Base-by-base conservation (phyloP, 164 flowering plant species). In the Cinnamomum chago region DNA sequence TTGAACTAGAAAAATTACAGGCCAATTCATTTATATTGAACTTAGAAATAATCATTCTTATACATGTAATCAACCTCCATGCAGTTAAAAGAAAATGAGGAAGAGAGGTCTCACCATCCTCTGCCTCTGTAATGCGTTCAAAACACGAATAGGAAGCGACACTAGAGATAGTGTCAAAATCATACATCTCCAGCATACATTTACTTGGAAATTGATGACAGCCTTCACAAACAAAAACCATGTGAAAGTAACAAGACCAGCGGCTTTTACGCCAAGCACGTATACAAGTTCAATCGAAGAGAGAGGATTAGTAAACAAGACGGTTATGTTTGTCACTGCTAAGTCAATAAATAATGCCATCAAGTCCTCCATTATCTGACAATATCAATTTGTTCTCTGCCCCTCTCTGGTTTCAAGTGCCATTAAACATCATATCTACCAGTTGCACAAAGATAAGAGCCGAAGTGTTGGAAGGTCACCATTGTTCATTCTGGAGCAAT, bases 71-170 rank as follows among this genome's bases (percentile, higher is more conserved):
- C 10, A 40, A 40, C 47, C 47, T 40, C 47, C 47, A 40, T 40
- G 27, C 14, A 64, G 33, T 24, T 64, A 50, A 50, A 72, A 72
- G 40, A 15, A 30, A 50, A 50, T 7, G 30, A 51, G 58, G 50
- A 70, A 70, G 18, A 76, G 64, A 82, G 47, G 47, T 40, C 84
- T 69, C 60, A 90, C 97, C 93, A 78, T 76, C 73, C 78, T 82
- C 77, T 90, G 92, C 79, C 91, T 84, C 35, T 73, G 86, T 50
- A 90, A 35, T 25, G 94, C 90, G 65, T 76, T 85, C 70, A 90
- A 66, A 64, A 86, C 33, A 68, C 88, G 87, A 7, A 77, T 14
- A 2, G 94, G 97, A 62, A 92, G 86, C 70, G 84, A 74, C 52
- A 87, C 22, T 64, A 88, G 27, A 64, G 89, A 82, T 68, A 84